Percentiles rank a stretch among this genome's conserved stretches.
Conservation (phyloP, 225 moss, liverwort and hornwort species). For the Sphagnum contortum region DNA sequence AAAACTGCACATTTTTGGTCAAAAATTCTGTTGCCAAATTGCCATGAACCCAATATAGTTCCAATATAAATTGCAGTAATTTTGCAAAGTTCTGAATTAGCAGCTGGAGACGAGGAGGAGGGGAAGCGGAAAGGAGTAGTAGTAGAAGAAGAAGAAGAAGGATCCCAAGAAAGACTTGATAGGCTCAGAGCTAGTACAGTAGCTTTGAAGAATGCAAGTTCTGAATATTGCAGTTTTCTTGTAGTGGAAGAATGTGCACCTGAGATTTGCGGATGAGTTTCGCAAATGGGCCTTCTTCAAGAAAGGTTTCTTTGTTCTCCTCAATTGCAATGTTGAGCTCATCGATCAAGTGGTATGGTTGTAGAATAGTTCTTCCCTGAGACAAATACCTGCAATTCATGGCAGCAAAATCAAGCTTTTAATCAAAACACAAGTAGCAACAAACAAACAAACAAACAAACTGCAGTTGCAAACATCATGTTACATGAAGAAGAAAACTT, state of each 20-base stretch:
- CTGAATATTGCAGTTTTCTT: background rate
- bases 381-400: slow-evolving; percentile 30
- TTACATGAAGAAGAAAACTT: too few relatives aligned
- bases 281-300: slow-evolving; percentile 62
- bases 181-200: too few relatives aligned
- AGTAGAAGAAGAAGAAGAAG: background rate
- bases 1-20: background rate
- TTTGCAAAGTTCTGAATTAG: too few relatives aligned
- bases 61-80: too few relatives aligned
- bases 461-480: too few relatives aligned
- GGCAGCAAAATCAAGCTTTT: background rate
- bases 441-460: background rate
- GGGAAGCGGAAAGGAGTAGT: background rate
- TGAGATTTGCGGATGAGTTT: slow-evolving; percentile 47
- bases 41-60: too few relatives aligned
- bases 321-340: slow-evolving; percentile 33
- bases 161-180: too few relatives aligned
- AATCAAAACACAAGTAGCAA: background rate
- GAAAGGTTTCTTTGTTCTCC: slow-evolving; percentile 17
- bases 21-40: too few relatives aligned
- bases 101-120: background rate
- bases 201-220: too few relatives aligned
- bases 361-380: slow-evolving; percentile 58
- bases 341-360: slow-evolving; percentile 65
- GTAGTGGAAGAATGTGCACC: slow-evolving; percentile 18